These are phyloP conservation scores for Dothidotthia symphoricarpi DNA, from an alignment of 2,329 filamentous ascomycete genomes.

Conservation along the genomic window DNA sequence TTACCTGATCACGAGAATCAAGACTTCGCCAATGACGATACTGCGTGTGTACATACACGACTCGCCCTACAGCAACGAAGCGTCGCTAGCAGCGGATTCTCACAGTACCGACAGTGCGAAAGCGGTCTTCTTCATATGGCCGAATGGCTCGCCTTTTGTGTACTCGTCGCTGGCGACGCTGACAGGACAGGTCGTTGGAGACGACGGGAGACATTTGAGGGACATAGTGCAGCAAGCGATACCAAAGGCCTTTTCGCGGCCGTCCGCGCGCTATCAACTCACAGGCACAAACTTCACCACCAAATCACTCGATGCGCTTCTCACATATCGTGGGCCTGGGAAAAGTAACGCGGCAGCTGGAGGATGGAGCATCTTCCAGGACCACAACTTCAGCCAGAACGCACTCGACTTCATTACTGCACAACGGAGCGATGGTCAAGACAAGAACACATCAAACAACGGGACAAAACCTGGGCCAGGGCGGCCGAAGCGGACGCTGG, in stretches of 20 bases:
- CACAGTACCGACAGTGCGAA: slow-evolving; percentile 58
- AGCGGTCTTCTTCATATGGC: slow-evolving; percentile 78
- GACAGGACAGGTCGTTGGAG: slow-evolving; percentile 36
- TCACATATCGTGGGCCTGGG: slow-evolving; percentile 67
- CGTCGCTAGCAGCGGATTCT: slow-evolving; percentile 35
- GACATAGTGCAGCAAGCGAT: slow-evolving; percentile 74
- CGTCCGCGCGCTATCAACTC: slow-evolving; percentile 69
- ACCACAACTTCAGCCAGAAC: slow-evolving; percentile 55
- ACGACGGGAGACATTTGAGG: slow-evolving; percentile 57
- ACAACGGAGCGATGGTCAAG: slow-evolving; percentile 19
- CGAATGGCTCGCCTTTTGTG: slow-evolving; percentile 73
- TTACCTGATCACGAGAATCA: slow-evolving; percentile 74
- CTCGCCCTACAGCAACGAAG: slow-evolving; percentile 68
- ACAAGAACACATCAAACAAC: slow-evolving; percentile 15
- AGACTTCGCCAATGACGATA: slow-evolving; percentile 66
- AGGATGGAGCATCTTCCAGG: slow-evolving; percentile 76
- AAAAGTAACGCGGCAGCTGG: slow-evolving; percentile 71
- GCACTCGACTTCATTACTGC: slow-evolving; percentile 49
- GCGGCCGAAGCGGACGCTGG: slow-evolving; percentile 28
- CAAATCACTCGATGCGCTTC: slow-evolving; percentile 67
- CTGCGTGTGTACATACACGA: slow-evolving; percentile 78
- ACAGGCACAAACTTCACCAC: slow-evolving; percentile 67
- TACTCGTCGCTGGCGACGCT: slow-evolving; percentile 59
- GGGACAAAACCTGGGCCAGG: slow-evolving; percentile 24
- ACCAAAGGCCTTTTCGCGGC: slow-evolving; percentile 76